Conservation (phyloP, 805 yeast genomes). For the Debaryomyces prosopidis region DNA sequence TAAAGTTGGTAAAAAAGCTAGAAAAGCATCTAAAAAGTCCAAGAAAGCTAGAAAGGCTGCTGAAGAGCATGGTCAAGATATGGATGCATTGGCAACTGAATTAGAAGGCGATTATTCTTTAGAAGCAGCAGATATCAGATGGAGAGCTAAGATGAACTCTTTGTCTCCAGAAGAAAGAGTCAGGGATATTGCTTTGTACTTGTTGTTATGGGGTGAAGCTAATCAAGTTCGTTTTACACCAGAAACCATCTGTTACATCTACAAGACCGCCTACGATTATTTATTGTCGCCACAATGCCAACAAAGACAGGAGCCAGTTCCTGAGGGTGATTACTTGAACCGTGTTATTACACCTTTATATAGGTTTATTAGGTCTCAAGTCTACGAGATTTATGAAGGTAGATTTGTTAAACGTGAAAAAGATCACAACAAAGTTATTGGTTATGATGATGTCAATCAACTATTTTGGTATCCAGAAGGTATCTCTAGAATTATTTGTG, state of each 20-base stretch:
- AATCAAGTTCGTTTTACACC: constrained; percentile 92
- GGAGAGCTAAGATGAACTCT: constrained; percentile 79
- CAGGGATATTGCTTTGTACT: constrained; percentile 73
- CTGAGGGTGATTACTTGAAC: constrained; percentile 89
- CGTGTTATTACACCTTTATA: constrained; percentile 91
- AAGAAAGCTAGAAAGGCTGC: constrained; percentile 73
- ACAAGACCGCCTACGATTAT: constrained; percentile 92
- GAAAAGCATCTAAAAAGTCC: constrained; percentile 78
- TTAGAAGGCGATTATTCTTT: constrained; percentile 82
- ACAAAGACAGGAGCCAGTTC: constrained; percentile 78
- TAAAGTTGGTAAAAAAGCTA: constrained; percentile 73
- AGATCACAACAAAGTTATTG: constrained; percentile 78
- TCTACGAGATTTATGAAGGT: constrained; percentile 78
- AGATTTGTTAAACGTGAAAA: constrained; percentile 82
- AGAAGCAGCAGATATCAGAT: constrained; percentile 81
- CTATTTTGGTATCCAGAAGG: constrained; percentile 99
- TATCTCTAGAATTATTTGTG: constrained; percentile 85
- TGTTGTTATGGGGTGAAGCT: constrained; percentile 87
- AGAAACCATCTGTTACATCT: constrained; percentile 89
- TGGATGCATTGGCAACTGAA: constrained; percentile 62
- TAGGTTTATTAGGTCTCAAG: constrained; percentile 75
- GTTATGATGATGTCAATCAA: constrained; percentile 98
- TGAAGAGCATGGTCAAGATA: constrained; percentile 62
- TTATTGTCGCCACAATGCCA: constrained; percentile 86
- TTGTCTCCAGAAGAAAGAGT: constrained; percentile 77